Evolutionary conservation across 2,329 filamentous ascomycete genomes (phyloP), one percentile per base, ranked within the genome.

Genomic region (Fusarium nematophilum): DNA sequence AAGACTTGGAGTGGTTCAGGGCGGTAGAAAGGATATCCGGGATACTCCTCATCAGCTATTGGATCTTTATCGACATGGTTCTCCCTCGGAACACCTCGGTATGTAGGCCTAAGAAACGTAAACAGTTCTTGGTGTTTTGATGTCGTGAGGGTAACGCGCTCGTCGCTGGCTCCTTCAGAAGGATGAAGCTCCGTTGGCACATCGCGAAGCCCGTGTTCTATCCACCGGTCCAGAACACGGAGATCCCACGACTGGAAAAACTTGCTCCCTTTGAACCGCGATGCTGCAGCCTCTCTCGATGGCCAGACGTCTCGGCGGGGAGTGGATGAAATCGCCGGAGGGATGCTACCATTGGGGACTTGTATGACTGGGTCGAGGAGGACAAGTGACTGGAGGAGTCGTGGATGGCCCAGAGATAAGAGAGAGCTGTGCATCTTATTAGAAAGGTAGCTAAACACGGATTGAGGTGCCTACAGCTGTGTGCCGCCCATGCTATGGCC

Each of bases 401-500:
- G 31, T 9, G 48, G 48, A 15, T 52, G 39, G 10, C 21, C 11
- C 6, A 52, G 21, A 3, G 48, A 52, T 6, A 51, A 25, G 18
- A 37, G 23, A 2, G 29, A 26, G 3, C 38, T 50, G 44, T 8
- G 9, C 21, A 26, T n/a, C 2, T 7, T 13, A 17, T 36, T 9
- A 34, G 25, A 3, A 9, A 13, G 15, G n/a, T 13, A 13, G n/a
- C 7, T 5, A 36, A n/a, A 11, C 18, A 6, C 10, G 10, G 29
- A 5, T 26, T 17, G 25, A 17, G 27, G 33, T 25, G 27, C 33
- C 7, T 38, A 51, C 47, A 50, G 29, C 9, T 50, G 52, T 6
- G 53, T 51, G 1, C 33, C 53, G 2, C 46, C 53, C 53, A 56
- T 56, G 34, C 53, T 56, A 17, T 56, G 53, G 4, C 53, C 53